phyloP scores from a whole-genome alignment of 148 eudicot species.

The Persicaria maculosa region DNA sequence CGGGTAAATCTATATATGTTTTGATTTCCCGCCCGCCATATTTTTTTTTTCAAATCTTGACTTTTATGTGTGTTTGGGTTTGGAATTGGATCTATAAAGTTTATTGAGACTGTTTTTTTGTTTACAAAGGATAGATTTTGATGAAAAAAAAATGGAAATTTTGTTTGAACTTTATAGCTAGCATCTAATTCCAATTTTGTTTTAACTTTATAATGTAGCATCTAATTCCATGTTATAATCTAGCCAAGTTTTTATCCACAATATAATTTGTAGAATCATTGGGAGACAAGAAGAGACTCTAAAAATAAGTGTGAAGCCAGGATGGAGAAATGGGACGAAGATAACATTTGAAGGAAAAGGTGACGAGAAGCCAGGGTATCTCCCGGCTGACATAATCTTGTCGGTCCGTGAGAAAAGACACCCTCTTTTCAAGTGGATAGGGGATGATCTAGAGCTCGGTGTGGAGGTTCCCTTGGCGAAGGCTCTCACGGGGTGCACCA shows the following conservation, averaged over 20 bases:
- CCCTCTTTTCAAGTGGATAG: slow-evolving; percentile 44
- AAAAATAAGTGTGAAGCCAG: slow-evolving; percentile 63
- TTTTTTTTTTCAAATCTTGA: neutral
- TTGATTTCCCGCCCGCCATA: no score
- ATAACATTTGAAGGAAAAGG: slow-evolving; percentile 79
- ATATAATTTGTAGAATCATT: neutral
- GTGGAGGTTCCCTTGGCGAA: slow-evolving; percentile 62
- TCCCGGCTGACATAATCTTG: slow-evolving; percentile 54
- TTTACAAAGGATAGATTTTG: no score
- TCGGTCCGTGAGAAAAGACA: slow-evolving; percentile 58
- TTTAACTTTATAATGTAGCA: no score
- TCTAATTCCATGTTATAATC: no score
- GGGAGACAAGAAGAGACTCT: slow-evolving; percentile 60
- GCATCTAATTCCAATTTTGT: no score
- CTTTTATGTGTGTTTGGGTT: neutral
- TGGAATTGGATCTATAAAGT: no score
- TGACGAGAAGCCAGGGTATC: slow-evolving; percentile 57
- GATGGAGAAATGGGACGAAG: slow-evolving; percentile 77
- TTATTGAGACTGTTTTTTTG: no score
- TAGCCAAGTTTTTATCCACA: neutral
- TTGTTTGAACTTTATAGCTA: no score
- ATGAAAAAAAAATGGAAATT: no score
- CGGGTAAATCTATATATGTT: slow-evolving; percentile 44
- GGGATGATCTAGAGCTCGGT: slow-evolving; percentile 60
- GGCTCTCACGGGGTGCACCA: slow-evolving; percentile 70